Evolutionary conservation across 805 yeast genomes (phyloP).

Genomic region (Maudiozyma barnettii): DNA sequence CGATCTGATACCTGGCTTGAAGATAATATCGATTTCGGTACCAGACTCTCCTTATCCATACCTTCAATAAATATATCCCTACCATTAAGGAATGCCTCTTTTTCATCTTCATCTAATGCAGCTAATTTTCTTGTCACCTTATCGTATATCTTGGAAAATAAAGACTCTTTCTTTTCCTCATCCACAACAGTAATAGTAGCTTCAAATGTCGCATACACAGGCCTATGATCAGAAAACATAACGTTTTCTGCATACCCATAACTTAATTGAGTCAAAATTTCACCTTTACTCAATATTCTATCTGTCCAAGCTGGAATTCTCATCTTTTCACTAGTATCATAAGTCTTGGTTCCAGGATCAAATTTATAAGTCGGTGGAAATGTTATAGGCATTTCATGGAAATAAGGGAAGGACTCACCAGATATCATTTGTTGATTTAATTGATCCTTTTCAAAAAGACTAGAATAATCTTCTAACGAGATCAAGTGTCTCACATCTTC

Average conservation of each 20-base stretch:
- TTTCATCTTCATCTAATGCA: conserved; percentile 32
- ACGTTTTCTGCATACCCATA: conserved; percentile 54
- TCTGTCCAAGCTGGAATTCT: conserved; percentile 98
- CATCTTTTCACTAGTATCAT: conserved; percentile 86
- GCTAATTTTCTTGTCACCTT: conserved; percentile 39
- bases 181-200: conserved; percentile 60
- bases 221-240: conserved; percentile 79
- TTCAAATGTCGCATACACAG: conserved; percentile 66
- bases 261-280: conserved; percentile 44
- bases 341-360: conserved; percentile 71
- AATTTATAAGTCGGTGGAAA: conserved; percentile 93
- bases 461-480: conserved; percentile 36
- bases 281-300: conserved; percentile 61
- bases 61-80: conserved; percentile 7
- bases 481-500: conserved; percentile 58
- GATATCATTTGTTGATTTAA: conserved; percentile 62
- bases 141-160: conserved; percentile 51
- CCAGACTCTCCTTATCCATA: conserved; percentile 10
- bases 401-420: conserved; percentile 73
- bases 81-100: conserved; percentile 40
- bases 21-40: not conserved
- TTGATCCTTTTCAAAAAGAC: conserved; percentile 67
- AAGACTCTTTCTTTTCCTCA: conserved; percentile 39
- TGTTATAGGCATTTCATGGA: conserved; percentile 66
- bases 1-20: conserved; percentile 5